A percentile compares a stretch with the other conserved stretches of the same genome.
Conservation (phyloP, 192 early-diverging fungal genomes). For the Rhizoclosmatium sp. region DNA sequence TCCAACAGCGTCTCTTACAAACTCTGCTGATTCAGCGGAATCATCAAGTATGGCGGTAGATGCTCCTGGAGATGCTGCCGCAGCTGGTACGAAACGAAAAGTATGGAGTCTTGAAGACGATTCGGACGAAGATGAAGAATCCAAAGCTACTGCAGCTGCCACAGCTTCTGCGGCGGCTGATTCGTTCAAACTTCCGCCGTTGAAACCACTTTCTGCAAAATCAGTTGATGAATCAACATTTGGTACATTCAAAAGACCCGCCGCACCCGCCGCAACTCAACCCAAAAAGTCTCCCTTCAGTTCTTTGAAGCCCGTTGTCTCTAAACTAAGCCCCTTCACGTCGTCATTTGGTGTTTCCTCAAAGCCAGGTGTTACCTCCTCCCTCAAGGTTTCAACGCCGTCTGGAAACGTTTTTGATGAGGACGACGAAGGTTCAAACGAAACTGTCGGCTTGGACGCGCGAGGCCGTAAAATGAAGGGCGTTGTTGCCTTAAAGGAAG, state of each 20-base stretch:
- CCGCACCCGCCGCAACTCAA: neutral
- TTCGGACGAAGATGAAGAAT: constrained; percentile 61
- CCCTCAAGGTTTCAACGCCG: neutral
- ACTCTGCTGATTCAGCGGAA: neutral
- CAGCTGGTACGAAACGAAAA: constrained; percentile 43
- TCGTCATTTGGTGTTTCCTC: neutral
- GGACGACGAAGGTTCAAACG: neutral
- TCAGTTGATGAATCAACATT: neutral
- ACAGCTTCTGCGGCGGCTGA: neutral
- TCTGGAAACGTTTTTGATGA: constrained; percentile 17
- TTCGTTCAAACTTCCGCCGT: constrained; percentile 3
- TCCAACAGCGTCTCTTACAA: constrained; percentile 2
- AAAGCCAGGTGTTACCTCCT: neutral
- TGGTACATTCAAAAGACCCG: neutral
- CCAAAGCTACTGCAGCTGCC: neutral
- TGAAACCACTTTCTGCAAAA: constrained; percentile 18
- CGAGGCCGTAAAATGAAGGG: constrained; percentile 29
- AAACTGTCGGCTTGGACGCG: neutral
- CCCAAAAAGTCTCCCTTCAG: neutral
- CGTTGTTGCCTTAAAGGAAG: neutral
- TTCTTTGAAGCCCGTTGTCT: neutral
- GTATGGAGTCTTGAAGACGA: constrained; percentile 72
- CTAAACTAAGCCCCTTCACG: constrained; percentile 3
- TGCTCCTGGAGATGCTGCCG: constrained; percentile 24
- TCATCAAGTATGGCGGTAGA: neutral